Evolutionary conservation across 345 rosid genomes (phyloP), one percentile per base, ranked within the genome.

Genomic region (Stellera chamaejasme): DNA sequence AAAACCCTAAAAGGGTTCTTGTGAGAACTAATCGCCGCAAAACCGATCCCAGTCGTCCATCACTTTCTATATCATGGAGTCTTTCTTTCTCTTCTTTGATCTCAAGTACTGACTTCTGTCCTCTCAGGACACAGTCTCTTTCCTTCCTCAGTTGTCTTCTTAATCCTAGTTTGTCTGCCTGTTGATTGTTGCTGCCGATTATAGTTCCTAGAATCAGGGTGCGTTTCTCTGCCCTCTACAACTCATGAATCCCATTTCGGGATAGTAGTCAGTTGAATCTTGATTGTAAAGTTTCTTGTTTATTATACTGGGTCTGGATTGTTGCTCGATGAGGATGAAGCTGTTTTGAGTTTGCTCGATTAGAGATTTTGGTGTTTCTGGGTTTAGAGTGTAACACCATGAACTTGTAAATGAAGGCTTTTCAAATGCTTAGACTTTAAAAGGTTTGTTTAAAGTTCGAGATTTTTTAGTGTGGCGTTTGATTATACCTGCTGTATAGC

Each of bases 1-100:
- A 83, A 85, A 85, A 87, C 90, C 98, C 96, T 83, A 88, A 14
- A 43, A 79, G 90, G 95, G 79, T 83, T 87, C 88, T 84, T 90
- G 77, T 65, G 79, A 71, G 75, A 77, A 70, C 71, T 69, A 69
- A 69, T 79, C 83, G 93, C 95, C 95, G 90, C 88, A 90, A 70
- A 77, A 72, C 72, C 78, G 68, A 79, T 82, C 81, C 57, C 64
- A 62, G 56, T 69, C 77, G 74, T 81, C 69, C 46, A 65, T 52
- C 59, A 16, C 64, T 44, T 45, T 58, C 71, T 55, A 64, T 67
- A 59, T 53, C 50, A 59, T 57, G 16, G 23, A 55, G 5, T 50
- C 25, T 41, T 55, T 61, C 53, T 65, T 10, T 26, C 54, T 27
- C 27, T 48, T 45, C 43, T 41, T 52, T 53, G 58, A 52, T 61